Conservation (phyloP, 208 protist species). For the Giardia muris region DNA sequence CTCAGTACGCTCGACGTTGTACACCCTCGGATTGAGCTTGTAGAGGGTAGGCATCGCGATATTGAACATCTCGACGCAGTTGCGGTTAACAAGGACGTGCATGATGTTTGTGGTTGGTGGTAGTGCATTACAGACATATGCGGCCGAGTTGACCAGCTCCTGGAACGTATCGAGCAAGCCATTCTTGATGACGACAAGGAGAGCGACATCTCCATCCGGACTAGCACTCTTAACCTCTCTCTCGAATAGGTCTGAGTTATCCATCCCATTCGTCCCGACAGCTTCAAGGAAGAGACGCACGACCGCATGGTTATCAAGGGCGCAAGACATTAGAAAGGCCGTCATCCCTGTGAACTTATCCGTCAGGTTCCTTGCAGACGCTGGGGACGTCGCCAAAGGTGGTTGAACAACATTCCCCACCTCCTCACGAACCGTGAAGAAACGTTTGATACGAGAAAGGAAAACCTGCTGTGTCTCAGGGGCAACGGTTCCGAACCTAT, state of each 20-base stretch:
- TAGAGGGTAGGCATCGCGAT: background rate
- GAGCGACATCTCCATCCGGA: background rate
- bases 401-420: background rate
- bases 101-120: background rate
- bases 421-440: background rate
- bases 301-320: background rate
- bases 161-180: background rate
- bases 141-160: background rate
- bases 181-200: background rate
- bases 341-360: background rate
- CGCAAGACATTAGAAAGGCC: background rate
- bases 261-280: background rate
- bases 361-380: background rate
- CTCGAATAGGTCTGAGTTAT: background rate
- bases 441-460: background rate
- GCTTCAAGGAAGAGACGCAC: background rate
- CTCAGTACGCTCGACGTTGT: background rate
- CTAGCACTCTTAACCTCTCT: background rate
- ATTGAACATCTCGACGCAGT: background rate
- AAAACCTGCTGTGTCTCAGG: background rate
- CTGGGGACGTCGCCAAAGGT: background rate
- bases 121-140: background rate
- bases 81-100: background rate
- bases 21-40: background rate
- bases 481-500: background rate